Evolutionary conservation across 345 rosid genomes (phyloP), one percentile per base, ranked within the genome.

Genomic region (Boechera stricta): DNA sequence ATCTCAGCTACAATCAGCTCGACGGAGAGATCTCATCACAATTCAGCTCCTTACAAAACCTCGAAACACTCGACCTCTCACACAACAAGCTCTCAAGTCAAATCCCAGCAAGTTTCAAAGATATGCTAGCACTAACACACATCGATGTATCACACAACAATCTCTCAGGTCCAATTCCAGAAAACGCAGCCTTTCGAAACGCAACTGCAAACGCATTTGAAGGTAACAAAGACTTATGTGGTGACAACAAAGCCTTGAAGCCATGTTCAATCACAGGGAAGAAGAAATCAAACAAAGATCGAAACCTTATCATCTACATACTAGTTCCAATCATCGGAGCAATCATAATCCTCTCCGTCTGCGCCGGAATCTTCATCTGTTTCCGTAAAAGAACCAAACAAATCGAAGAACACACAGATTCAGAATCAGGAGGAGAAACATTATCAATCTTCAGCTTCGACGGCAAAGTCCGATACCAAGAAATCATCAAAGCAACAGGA

Each of bases 221-320:
- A 35, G 80, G 80, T 49, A 85, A 85, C 61, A 74, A 6, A 12
- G 84, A 77, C 51, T 69, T 85, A 11, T 85, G 88, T 49, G 86
- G 86, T 44, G 12, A 5, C 1, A 74, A 35, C 44, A 5, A 63
- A 42, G 81, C 79, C 32, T 53, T 85, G 21, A 76, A 52, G 24
- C 70, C 76, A 18, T 85, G 86, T 71, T 18, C 64, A 12, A 9
- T 11, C 33, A 44, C 11, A 38, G 44, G 1, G 44, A 10, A 64
- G 39, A 67, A 73, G 58, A 42, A 79, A 73, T 72, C 77, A 11
- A 52, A 73, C 24, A 77, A 71, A 11, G 76, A 71, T 32, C 67
- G 11, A 29, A 64, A 57, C 47, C 72, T 77, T 3, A 4, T 77
- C 72, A 35, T 77, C 55, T 78, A 44, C 73, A 72, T 77, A 18